These are phyloP conservation scores for Pascua sp. DNA, from an alignment of 1,284 basidiomycete species.

Conservation along the genomic window DNA sequence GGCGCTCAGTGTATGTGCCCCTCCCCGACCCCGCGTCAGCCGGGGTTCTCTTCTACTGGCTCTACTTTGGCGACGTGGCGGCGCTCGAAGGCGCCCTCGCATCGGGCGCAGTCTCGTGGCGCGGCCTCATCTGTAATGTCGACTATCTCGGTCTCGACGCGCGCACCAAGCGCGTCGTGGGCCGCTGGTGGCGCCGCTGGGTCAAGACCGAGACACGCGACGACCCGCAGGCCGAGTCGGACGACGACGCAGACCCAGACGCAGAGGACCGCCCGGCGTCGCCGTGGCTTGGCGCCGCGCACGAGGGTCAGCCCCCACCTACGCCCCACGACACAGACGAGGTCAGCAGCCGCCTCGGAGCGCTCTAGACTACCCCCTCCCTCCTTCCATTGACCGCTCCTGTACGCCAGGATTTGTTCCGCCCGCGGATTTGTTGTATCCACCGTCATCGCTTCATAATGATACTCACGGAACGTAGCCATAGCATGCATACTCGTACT, in stretches of 20 bases:
- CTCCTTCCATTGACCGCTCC: too few species aligned
- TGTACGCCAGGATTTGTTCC: too few species aligned
- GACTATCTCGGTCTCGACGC: slow-evolving; percentile 46
- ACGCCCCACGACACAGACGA: too few species aligned
- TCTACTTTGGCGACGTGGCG: slow-evolving; percentile 46
- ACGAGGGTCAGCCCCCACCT: neutral
- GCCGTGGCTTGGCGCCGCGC: neutral
- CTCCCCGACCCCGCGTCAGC: slow-evolving; percentile 47
- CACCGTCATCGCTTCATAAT: too few species aligned
- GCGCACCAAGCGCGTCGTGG: slow-evolving; percentile 40
- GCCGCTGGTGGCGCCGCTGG: slow-evolving; percentile 49
- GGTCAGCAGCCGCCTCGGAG: too few species aligned
- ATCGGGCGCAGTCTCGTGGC: slow-evolving; percentile 41
- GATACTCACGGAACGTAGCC: neutral
- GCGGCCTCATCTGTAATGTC: slow-evolving; percentile 46
- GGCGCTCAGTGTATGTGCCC: slow-evolving; percentile 34
- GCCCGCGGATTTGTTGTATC: too few species aligned
- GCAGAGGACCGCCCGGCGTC: neutral
- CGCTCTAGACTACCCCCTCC: too few species aligned
- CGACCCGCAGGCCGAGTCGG: slow-evolving; percentile 3
- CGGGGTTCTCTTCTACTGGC: slow-evolving; percentile 44
- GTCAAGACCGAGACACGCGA: slow-evolving; percentile 27
- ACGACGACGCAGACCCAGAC: slow-evolving; percentile 2
- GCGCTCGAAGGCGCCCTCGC: slow-evolving; percentile 39
- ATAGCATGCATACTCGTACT: slow-evolving; percentile 4